Conservation (phyloP, 1,284 basidiomycete species). For the Coriolopsis trogii region DNA sequence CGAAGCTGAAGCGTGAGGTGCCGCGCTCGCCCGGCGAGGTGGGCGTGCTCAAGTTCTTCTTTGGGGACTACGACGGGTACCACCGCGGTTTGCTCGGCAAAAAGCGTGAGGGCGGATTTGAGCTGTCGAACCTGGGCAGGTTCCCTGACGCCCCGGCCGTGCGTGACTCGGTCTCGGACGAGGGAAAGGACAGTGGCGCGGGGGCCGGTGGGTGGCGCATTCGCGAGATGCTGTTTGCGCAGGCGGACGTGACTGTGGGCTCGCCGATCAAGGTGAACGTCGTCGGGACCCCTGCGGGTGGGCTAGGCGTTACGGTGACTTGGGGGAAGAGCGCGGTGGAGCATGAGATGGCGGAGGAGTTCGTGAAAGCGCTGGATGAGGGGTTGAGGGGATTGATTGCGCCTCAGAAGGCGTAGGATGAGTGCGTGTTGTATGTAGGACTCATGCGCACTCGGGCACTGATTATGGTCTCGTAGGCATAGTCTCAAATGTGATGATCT, state of each 20-base stretch:
- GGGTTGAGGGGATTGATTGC: slow-evolving; percentile 10
- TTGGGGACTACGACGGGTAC: slow-evolving; percentile 33
- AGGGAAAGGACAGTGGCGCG: no score
- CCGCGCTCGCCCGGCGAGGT: slow-evolving; percentile 28
- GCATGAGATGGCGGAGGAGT: slow-evolving; percentile 33
- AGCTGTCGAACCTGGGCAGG: slow-evolving; percentile 40
- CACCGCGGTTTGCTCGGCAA: slow-evolving; percentile 33
- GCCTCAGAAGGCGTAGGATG: no score
- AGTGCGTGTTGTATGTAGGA: no score
- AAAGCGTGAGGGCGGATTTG: slow-evolving; percentile 34
- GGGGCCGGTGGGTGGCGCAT: slow-evolving; percentile 25
- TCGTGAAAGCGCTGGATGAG: slow-evolving; percentile 26
- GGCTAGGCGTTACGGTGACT: slow-evolving; percentile 36
- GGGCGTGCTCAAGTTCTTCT: slow-evolving; percentile 38
- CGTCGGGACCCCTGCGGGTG: slow-evolving; percentile 35
- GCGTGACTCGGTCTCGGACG: no score
- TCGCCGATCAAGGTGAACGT: slow-evolving; percentile 37
- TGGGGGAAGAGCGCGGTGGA: slow-evolving; percentile 39
- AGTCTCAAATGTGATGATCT: no score
- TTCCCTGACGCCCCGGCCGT: slow-evolving; percentile 2
- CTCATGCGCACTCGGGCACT: no score
- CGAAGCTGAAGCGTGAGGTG: slow-evolving; percentile 11
- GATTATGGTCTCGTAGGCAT: no score
- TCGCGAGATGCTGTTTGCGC: slow-evolving; percentile 30
- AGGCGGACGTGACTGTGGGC: slow-evolving; percentile 37